Conservation (phyloP, 2,329 filamentous ascomycete species). For the Bertia moriformis region DNA sequence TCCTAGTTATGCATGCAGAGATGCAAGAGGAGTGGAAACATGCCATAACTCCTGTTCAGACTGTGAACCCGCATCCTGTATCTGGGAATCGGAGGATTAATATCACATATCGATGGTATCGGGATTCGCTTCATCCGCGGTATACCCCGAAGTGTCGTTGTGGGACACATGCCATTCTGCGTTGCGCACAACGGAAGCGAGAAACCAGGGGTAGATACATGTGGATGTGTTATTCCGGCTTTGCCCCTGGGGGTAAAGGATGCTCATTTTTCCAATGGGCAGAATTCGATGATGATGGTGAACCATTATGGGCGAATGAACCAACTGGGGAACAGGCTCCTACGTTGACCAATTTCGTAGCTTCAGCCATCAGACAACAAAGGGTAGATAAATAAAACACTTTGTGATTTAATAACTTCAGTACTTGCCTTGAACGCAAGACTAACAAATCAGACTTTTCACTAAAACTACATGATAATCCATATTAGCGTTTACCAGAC, state of each 20-base stretch:
- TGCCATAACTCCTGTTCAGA: slow-evolving; percentile 57
- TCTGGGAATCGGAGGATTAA: slow-evolving; percentile 74
- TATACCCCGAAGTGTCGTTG: slow-evolving; percentile 70
- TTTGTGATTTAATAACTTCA: too few species aligned
- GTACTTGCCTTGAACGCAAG: too few species aligned
- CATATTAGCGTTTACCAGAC: too few species aligned
- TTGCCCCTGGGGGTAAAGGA: slow-evolving; percentile 50
- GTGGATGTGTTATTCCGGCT: slow-evolving; percentile 81
- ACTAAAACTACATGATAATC: too few species aligned
- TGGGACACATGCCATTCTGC: slow-evolving; percentile 49
- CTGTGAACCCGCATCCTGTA: slow-evolving; percentile 73
- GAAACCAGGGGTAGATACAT: slow-evolving; percentile 71
- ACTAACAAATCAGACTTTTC: too few species aligned
- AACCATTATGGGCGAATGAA: slow-evolving; percentile 45
- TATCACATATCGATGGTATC: slow-evolving; percentile 84
- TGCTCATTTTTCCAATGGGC: slow-evolving; percentile 79
- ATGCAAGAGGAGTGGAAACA: slow-evolving; percentile 99
- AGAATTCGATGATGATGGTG: slow-evolving; percentile 72
- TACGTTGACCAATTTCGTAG: background rate
- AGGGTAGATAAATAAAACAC: background rate
- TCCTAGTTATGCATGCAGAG: slow-evolving; percentile 90
- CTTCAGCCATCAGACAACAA: background rate
- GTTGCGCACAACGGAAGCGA: slow-evolving; percentile 66
- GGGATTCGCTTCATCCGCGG: slow-evolving; percentile 59
- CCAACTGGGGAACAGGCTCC: slow-evolving; percentile 1